Evolutionary conservation across 2,329 filamentous ascomycete genomes (phyloP).

Genomic region (Exutisphaerella laricina): DNA sequence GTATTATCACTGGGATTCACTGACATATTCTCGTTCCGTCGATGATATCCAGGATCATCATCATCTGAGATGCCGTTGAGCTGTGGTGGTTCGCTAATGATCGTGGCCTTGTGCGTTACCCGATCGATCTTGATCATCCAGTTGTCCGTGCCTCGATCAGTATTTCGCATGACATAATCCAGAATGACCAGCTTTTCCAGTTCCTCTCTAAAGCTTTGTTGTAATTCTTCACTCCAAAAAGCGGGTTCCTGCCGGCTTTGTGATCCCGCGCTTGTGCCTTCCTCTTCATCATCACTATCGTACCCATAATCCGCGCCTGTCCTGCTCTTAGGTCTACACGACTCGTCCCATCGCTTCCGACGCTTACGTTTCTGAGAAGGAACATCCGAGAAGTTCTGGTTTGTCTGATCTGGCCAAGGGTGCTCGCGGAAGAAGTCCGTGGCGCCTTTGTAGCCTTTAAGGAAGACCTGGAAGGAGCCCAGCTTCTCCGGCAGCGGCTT

Average conservation of each 20-base stretch:
- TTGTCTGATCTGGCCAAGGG: slow-evolving; percentile 91
- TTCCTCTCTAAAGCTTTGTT: slow-evolving; percentile 90
- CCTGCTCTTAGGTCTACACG: slow-evolving; percentile 62
- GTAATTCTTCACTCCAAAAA: slow-evolving; percentile 80
- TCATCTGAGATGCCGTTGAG: slow-evolving; percentile 42
- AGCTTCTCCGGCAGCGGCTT: slow-evolving; percentile 83
- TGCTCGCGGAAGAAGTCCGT: slow-evolving; percentile 92
- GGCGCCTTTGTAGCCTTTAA: slow-evolving; percentile 95
- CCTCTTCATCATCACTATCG: slow-evolving; percentile 29
- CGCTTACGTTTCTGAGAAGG: slow-evolving; percentile 60
- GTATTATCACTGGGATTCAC: slow-evolving; percentile 43
- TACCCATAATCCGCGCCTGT: slow-evolving; percentile 50
- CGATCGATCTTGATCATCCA: slow-evolving; percentile 99
- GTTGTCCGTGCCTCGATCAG: slow-evolving; percentile 91
- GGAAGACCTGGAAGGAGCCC: slow-evolving; percentile 94
- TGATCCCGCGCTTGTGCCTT: slow-evolving; percentile 14
- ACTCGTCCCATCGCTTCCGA: slow-evolving; percentile 74
- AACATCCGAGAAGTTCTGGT: slow-evolving; percentile 57
- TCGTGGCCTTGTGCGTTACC: slow-evolving; percentile 73
- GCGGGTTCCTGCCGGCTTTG: slow-evolving; percentile 48
- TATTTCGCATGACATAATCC: slow-evolving; percentile 99
- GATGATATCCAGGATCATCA: slow-evolving; percentile 27
- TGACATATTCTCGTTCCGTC: slow-evolving; percentile 75
- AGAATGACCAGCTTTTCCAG: slow-evolving; percentile 94
- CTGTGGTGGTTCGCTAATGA: slow-evolving; percentile 78